Evolutionary conservation across 345 rosid species (phyloP).

Genomic region (Brassica juncea): DNA sequence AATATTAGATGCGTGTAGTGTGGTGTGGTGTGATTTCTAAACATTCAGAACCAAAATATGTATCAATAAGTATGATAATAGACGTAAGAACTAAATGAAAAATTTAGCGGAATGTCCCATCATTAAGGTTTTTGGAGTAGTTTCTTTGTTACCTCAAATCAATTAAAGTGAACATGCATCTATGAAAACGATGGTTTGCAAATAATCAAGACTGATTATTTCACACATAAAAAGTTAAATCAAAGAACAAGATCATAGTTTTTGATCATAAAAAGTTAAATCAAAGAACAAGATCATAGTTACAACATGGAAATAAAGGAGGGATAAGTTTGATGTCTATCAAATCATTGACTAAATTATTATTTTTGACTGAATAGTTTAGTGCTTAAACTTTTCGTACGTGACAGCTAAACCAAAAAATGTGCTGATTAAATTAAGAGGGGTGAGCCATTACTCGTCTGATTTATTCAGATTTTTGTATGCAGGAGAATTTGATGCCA

Average conservation of each 20-base stretch:
- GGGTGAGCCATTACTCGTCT: neutral
- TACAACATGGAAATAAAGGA: slow-evolving; percentile 8
- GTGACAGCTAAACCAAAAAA: too few relatives aligned
- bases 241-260: slow-evolving; percentile 16
- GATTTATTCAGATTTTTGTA: neutral
- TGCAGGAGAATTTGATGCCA: neutral
- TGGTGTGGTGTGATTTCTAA: too few relatives aligned
- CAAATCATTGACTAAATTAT: slow-evolving; percentile 16
- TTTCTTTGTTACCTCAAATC: slow-evolving; percentile 28
- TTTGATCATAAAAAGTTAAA: slow-evolving; percentile 7
- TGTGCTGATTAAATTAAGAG: too few relatives aligned
- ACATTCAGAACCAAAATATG: too few relatives aligned
- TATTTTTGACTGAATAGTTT: slow-evolving; percentile 2
- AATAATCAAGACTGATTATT: neutral
- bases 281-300: slow-evolving; percentile 17
- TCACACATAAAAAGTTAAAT: slow-evolving; percentile 2
- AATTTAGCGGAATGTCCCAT: slow-evolving; percentile 17
- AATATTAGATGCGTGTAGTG: too few relatives aligned
- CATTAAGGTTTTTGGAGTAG: slow-evolving; percentile 18
- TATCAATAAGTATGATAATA: too few relatives aligned
- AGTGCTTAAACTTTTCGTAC: neutral
- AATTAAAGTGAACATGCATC: slow-evolving; percentile 9
- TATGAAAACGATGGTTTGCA: slow-evolving; percentile 33
- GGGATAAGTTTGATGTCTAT: slow-evolving; percentile 23
- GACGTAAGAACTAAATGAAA: slow-evolving; percentile 1